A percentile compares a stretch with the other conserved stretches of the same genome.
Conservation (phyloP, 2,329 filamentous ascomycete genomes). For the Geosmithia putterillii region DNA sequence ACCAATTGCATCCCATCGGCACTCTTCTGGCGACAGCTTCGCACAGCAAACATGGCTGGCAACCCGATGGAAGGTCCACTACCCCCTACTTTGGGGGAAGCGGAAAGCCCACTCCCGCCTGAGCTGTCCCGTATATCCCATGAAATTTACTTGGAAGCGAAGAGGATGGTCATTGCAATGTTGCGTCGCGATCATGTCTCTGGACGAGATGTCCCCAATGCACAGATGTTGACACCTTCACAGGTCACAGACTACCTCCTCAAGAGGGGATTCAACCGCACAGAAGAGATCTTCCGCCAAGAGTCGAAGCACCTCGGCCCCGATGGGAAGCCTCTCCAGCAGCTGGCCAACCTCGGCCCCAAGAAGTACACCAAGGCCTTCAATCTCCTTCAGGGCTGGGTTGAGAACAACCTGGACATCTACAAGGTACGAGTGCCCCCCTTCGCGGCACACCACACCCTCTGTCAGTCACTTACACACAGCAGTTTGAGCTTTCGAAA, state of each 20-base stretch:
- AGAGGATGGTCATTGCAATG: too few relatives aligned
- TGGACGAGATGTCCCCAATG: not conserved
- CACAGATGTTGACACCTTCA: not conserved
- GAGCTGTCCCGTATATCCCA: too few relatives aligned
- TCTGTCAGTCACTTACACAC: not conserved
- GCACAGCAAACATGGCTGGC: too few relatives aligned
- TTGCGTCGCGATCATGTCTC: not conserved
- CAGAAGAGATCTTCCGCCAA: slow-evolving; percentile 82
- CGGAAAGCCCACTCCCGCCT: too few relatives aligned
- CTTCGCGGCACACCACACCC: not conserved
- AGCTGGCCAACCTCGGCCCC: slow-evolving; percentile 57
- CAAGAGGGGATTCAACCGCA: slow-evolving; percentile 88
- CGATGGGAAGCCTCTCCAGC: slow-evolving; percentile 64
- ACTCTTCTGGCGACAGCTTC: too few relatives aligned
- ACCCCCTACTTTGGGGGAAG: too few relatives aligned
- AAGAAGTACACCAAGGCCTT: slow-evolving; percentile 69
- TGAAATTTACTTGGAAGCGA: too few relatives aligned
- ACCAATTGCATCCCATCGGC: too few relatives aligned
- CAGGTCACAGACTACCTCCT: slow-evolving; percentile 85
- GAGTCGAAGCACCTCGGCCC: slow-evolving; percentile 77
- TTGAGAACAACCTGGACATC: slow-evolving; percentile 83
- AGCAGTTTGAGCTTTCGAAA: slow-evolving; percentile 76
- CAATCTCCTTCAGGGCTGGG: slow-evolving; percentile 65
- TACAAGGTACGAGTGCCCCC: slow-evolving; percentile 56
- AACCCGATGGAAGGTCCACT: too few relatives aligned